These are phyloP conservation scores for Lepidium aucheri DNA, from an alignment of 345 rosid genomes.

Conservation along the genomic window DNA sequence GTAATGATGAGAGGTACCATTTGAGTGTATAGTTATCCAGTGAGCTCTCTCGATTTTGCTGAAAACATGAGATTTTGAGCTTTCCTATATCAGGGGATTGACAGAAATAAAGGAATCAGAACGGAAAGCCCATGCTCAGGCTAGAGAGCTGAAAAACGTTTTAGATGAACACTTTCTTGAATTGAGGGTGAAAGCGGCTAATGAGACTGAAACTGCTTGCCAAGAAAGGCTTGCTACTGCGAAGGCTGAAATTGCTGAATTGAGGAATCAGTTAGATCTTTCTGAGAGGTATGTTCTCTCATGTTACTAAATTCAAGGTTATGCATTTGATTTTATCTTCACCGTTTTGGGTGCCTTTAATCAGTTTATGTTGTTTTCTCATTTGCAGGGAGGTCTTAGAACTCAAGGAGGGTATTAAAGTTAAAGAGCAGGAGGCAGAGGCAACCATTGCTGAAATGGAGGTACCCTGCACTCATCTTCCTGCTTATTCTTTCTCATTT, in stretches of 20 bases:
- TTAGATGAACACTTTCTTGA: slow-evolving; percentile 86
- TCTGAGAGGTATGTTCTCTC: slow-evolving; percentile 58
- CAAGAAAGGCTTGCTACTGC: slow-evolving; percentile 78
- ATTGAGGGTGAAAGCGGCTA: slow-evolving; percentile 94
- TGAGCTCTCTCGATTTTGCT: background rate
- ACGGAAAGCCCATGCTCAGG: slow-evolving; percentile 63
- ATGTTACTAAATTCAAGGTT: background rate
- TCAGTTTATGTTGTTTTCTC: slow-evolving; percentile 4
- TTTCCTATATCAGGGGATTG: slow-evolving; percentile 47
- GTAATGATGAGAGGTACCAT: slow-evolving; percentile 60
- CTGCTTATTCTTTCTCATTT: background rate
- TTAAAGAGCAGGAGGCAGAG: slow-evolving; percentile 76
- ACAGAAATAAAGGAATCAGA: slow-evolving; percentile 77
- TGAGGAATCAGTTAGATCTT: slow-evolving; percentile 63
- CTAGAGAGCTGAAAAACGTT: slow-evolving; percentile 56
- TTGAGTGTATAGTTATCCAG: slow-evolving; percentile 6
- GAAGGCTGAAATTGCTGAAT: slow-evolving; percentile 76
- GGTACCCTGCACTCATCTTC: slow-evolving; percentile 31
- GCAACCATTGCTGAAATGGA: slow-evolving; percentile 88
- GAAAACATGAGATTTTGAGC: background rate
- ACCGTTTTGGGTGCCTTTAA: background rate
- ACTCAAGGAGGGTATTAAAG: slow-evolving; percentile 73
- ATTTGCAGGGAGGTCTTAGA: slow-evolving; percentile 64
- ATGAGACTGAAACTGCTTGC: slow-evolving; percentile 86
- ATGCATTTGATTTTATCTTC: background rate